phyloP scores from a whole-genome alignment of 192 early-diverging fungal species.

The Gonapodya sp. region DNA sequence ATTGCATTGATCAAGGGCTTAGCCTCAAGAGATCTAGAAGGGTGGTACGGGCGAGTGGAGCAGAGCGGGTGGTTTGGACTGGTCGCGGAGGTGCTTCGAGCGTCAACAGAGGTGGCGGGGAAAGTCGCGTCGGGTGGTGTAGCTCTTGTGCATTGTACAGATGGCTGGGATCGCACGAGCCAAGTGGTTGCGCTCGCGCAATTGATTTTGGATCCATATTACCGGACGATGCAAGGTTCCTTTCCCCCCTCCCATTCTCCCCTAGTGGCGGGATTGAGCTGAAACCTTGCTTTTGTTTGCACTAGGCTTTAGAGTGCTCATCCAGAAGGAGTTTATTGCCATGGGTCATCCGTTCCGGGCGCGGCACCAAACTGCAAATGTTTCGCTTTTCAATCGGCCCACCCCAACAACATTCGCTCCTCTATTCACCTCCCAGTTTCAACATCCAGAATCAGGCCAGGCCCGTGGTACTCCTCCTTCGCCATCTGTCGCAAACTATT shows the following conservation, averaged over 20 bases:
- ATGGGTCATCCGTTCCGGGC: constrained; percentile 10
- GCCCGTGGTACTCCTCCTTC: background rate
- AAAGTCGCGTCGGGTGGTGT: background rate
- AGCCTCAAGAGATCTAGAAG: background rate
- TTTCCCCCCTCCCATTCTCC: no score
- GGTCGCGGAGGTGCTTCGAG: background rate
- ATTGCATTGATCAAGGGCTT: background rate
- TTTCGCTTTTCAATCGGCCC: background rate
- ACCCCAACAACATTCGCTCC: background rate
- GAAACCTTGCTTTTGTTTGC: no score
- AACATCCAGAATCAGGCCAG: background rate
- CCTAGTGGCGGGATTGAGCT: no score
- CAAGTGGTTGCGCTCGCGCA: constrained; percentile 11
- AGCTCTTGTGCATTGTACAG: constrained; percentile 11
- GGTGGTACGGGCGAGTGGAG: background rate
- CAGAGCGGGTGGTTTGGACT: background rate
- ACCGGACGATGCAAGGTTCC: constrained; percentile 14
- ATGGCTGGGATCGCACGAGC: constrained; percentile 13
- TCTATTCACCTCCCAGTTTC: background rate
- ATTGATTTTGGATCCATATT: constrained; percentile 13
- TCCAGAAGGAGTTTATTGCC: constrained; percentile 11
- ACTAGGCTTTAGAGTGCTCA: constrained; percentile 3
- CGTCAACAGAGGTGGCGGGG: background rate
- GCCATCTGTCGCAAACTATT: background rate
- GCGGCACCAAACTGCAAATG: background rate